Conservation (phyloP, 192 early-diverging fungal genomes). For the Radiomyces spectabilis region DNA sequence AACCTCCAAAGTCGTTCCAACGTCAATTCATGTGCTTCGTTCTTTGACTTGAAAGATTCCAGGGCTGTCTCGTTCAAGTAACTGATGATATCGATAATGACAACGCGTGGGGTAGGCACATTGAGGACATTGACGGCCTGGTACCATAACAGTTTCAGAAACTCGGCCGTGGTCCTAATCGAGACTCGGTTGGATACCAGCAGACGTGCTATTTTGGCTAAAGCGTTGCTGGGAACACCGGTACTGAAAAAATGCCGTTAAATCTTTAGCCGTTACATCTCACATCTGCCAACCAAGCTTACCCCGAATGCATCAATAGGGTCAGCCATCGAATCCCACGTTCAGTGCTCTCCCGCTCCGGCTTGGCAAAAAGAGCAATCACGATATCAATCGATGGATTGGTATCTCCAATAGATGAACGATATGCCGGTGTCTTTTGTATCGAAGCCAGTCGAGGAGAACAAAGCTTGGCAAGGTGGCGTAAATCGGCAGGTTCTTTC, state of each 20-base stretch:
- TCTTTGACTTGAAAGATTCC: slow-evolving; percentile 13
- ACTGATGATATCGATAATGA: slow-evolving; percentile 23
- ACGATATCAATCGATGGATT: slow-evolving; percentile 18
- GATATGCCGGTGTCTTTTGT: background rate
- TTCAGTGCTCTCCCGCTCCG: slow-evolving; percentile 13
- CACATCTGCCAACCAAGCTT: no score
- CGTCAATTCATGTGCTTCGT: slow-evolving; percentile 9
- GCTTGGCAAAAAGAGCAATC: slow-evolving; percentile 13
- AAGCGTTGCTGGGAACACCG: slow-evolving; percentile 22
- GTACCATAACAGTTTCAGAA: slow-evolving; percentile 33
- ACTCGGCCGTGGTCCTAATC: slow-evolving; percentile 15
- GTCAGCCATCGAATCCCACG: slow-evolving; percentile 31
- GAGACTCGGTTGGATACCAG: slow-evolving; percentile 10
- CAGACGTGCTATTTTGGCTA: slow-evolving; percentile 21
- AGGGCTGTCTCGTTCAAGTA: slow-evolving; percentile 22
- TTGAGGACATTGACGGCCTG: slow-evolving; percentile 27
- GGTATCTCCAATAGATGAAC: background rate
- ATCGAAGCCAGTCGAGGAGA: background rate
- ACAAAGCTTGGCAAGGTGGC: slow-evolving; percentile 6
- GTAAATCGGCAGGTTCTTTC: slow-evolving; percentile 6
- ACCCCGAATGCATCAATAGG: slow-evolving; percentile 31
- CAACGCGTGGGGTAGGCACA: slow-evolving; percentile 11
- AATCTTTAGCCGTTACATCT: background rate
- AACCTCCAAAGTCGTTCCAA: slow-evolving; percentile 15
- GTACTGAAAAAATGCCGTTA: slow-evolving; percentile 12